Evolutionary conservation across 768 basidiomycete species (phyloP), one percentile per base, ranked within the genome.

Genomic region (Boletus subcaerulescens): DNA sequence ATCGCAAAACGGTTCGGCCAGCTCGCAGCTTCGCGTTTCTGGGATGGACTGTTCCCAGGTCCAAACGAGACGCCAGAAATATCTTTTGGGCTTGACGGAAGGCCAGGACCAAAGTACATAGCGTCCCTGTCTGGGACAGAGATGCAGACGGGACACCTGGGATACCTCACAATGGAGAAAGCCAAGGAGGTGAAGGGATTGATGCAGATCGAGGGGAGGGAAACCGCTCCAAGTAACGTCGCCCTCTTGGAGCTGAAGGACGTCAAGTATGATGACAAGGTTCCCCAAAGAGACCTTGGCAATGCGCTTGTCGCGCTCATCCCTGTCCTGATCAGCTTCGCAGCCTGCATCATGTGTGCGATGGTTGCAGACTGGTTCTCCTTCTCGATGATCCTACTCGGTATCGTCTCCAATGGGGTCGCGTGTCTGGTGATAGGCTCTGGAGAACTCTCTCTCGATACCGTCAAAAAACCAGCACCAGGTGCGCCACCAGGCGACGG

Each of bases 31-130:
- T 58, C 65, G 5, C 61, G 61, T 18, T 20, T 72, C 43, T 72
- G 71, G 71, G 63, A 66, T 48, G 71, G 68, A 10, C 53, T 72
- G 1, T 73, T 66, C 45, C 71, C 71, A 8, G 71, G 71, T 12
- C 58, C 55, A 17, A 64, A 65, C 54, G 59, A 59, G 9, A 55
- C 64, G 3, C 71, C 69, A 5, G 64, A 62, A n/a, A 29, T 60
- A n/a, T 52, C 62, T 8, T 71, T 73, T 32, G 69, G 60, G 7
- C 57, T 73, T 5, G 68, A 65, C 40, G 72, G 71, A 22, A 58
- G 54, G 31, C 6, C 13, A 5, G 72, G 71, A 15, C 71, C 71
- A 15, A 61, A 49, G 31, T 72, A 68, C 31, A 39, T 65, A 9
- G 61, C 62, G 0, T 45, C 58, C 7, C 47, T 69, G 18, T 71